A percentile compares a stretch with the other conserved stretches of the same genome.
phyloP scores from a whole-genome alignment of 345 rosid species.

The Physaria fendleri region DNA sequence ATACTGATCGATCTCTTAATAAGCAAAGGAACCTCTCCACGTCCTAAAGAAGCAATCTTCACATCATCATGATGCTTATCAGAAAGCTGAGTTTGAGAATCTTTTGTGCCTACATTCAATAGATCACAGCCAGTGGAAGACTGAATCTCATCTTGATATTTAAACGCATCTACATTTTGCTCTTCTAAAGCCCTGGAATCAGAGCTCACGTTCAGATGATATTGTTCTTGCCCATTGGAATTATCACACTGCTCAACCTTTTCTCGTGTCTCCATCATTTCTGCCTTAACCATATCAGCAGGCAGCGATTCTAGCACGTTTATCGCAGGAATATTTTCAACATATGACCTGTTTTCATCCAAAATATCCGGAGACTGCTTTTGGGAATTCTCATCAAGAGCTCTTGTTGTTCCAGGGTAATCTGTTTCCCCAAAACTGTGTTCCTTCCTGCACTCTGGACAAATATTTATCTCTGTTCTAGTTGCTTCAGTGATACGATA shows the following conservation, averaged over 20 bases:
- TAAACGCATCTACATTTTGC: constrained; percentile 35
- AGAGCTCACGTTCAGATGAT: constrained; percentile 33
- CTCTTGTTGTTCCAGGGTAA: constrained; percentile 28
- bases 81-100: constrained; percentile 30
- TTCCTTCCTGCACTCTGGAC: constrained; percentile 63
- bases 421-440: constrained; percentile 26
- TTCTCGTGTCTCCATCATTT: constrained; percentile 30
- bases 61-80: constrained; percentile 26
- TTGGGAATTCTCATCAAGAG: constrained; percentile 26
- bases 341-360: constrained; percentile 29
- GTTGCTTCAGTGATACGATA: constrained; percentile 38
- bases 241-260: constrained; percentile 26
- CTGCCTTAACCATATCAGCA: constrained; percentile 30
- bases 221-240: constrained; percentile 31
- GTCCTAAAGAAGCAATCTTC: constrained; percentile 41
- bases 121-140: constrained; percentile 29
- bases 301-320: constrained; percentile 27
- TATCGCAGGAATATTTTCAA: constrained; percentile 27
- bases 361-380: constrained; percentile 23
- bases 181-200: constrained; percentile 27
- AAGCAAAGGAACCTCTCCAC: constrained; percentile 59
- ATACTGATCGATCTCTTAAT: constrained; percentile 74
- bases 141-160: constrained; percentile 35
- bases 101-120: constrained; percentile 30
- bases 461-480: constrained; percentile 47